Base-by-base conservation (phyloP, 2,329 filamentous ascomycete species). In the Alternaria consortialis region DNA sequence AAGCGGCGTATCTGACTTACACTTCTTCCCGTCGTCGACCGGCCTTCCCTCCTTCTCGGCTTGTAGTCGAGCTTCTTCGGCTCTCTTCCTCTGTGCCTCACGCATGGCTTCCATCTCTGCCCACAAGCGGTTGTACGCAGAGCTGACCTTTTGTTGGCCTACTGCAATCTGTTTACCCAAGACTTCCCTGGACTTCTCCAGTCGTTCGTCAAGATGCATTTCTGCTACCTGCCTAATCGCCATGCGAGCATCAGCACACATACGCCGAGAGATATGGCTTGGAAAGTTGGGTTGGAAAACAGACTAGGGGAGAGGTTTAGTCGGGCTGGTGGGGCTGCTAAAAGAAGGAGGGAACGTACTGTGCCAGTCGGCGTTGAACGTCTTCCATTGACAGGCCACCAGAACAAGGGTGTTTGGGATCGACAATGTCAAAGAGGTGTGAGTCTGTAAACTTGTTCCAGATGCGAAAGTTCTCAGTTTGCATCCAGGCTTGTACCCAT, bases 361-460 rank as follows among this genome's bases (percentile, higher is more conserved):
- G 91, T 36, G 93, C 89, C 34, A 99, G 86, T 25, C 95, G 87
- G 52, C 95, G 87, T 76, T 97, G 94, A 12, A 99, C 90, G 76
- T 99, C 95, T 68, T 98, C 95, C 64, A 99, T 93, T 1, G 91
- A 94, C 20, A 99, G 84, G 0, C 93, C 94, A 27, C 95, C 95
- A 1, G 94, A 94, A 77, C 92, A 97, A 4, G 95, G 95, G 78
- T 99, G 95, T 63, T 90, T 90, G 2, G 95, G 95, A 74, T 97
- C 93, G 13, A 96, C 91, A 65, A 99, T 92, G 68, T 97, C 94
- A 74, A 98, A 99, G 15, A 99, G 85, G 72, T 97, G 91, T 15
- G 90, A 89, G 74, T 97, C 94, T 2, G 82, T 85, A 58, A 79
- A 81, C 29, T 86, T 84, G 66, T 94, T 85, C 88, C 96, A 99